phyloP scores from a whole-genome alignment of 371 early-diverging fungal species.

The Mortierella sp. region DNA sequence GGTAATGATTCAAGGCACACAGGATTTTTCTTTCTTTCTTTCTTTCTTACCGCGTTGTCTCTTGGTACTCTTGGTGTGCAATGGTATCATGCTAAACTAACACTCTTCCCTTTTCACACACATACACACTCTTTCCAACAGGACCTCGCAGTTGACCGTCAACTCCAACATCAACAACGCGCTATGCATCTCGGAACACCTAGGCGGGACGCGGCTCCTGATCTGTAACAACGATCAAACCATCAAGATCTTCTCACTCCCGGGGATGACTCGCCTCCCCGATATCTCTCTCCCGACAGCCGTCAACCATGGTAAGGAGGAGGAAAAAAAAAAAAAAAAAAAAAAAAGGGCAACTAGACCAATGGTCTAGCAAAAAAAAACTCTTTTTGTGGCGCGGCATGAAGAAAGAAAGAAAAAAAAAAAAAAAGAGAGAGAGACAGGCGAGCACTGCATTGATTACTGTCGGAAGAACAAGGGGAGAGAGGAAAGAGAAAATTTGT shows the following conservation, averaged over 20 bases:
- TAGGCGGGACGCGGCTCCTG: conserved; percentile 73
- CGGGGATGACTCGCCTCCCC: conserved; percentile 72
- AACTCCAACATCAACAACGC: conserved; percentile 94
- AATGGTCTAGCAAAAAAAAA: too few relatives aligned
- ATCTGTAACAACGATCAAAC: conserved; percentile 96
- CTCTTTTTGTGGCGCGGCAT: too few relatives aligned
- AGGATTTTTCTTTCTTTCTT: neutral
- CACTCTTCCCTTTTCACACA: neutral
- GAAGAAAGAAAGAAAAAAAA: too few relatives aligned
- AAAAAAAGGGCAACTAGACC: too few relatives aligned
- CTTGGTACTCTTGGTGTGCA: neutral
- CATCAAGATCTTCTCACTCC: conserved; percentile 86
- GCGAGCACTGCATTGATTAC: too few relatives aligned
- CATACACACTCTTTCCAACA: conserved; percentile 47
- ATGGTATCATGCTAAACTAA: neutral
- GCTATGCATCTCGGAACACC: conserved; percentile 77
- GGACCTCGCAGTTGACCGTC: conserved; percentile 78
- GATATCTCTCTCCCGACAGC: conserved; percentile 83
- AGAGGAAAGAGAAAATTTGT: too few relatives aligned
- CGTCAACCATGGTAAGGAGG: conserved; percentile 77
- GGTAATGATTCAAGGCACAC: conserved; percentile 63
- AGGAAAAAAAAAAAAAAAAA: too few relatives aligned
- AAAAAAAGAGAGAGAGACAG: too few relatives aligned
- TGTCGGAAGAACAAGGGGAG: too few relatives aligned
- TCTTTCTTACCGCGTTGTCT: neutral